Evolutionary conservation across 2,329 filamentous ascomycete species (phyloP), one percentile per base, ranked within the genome.

Genomic region (Aspergillus oerlinghausenensis): DNA sequence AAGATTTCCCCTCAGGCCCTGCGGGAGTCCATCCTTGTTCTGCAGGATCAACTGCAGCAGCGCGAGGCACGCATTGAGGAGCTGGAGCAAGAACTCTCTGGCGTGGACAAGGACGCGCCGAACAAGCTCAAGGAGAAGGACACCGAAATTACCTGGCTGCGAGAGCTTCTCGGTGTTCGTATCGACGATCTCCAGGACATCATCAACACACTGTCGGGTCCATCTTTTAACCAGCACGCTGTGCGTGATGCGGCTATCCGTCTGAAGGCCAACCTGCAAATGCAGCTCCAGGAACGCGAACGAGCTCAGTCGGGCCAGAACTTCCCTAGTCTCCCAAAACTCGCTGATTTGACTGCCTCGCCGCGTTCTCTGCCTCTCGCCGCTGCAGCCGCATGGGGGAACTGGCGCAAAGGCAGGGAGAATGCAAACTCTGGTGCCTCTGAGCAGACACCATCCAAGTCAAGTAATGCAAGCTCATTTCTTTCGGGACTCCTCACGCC

Each of bases 231-330:
- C 72, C 84, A 85, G 56, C 85, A 91, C 60, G 82, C 84, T 5
- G 89, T 97, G 61, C 90, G 89, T 66, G 92, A 97, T 70, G 92
- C 92, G 5, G 90, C 91, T 38, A 97, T 97, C 65, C 88, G 94
- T 53, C 86, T 99, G 59, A 90, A 91, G 71, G 90, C 94, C 14
- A 97, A 96, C 68, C 80, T 99, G 38, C 91, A 97, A 71, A 99
- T 99, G 94, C 93, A 99, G 73, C 90, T 95, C 70, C 91, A 96
- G 71, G 92, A 97, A 75, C 90, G 91, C 52, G 93, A 97, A 73
- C 84, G 94, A 58, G 87, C 90, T 0, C 83, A 90, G 75, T 86
- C 88, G 54, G 87, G 80, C 21, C 73, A 78, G 58, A 84, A 80
- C 54, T 80, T 94, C 64, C 89, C 90, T 4, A 90, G 89, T 43